A percentile compares a stretch with the other conserved stretches of the same genome.
phyloP scores from a whole-genome alignment of 2,329 filamentous ascomycete genomes.

The Phyllosticta citrichinensis region DNA sequence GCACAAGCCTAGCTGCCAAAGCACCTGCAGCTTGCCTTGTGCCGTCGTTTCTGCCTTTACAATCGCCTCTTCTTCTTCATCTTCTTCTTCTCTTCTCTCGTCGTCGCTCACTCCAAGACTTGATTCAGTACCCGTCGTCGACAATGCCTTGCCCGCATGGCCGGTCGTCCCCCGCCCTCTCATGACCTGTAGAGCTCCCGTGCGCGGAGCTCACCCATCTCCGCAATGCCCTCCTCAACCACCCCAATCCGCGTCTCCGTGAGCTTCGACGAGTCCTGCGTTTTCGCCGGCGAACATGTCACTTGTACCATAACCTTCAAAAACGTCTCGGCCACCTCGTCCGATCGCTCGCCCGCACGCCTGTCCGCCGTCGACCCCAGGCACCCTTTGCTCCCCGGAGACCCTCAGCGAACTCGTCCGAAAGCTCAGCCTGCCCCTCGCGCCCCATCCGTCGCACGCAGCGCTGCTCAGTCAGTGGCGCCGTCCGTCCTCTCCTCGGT shows the following conservation, averaged over 20 bases:
- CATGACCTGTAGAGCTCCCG: slow-evolving; percentile 11
- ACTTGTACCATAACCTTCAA: slow-evolving; percentile 95
- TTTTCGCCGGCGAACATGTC: slow-evolving; percentile 93
- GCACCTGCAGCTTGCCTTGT: neutral
- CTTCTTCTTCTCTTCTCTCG: neutral
- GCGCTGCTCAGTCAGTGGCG: slow-evolving; percentile 16
- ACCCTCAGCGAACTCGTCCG: slow-evolving; percentile 6
- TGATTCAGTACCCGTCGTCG: neutral
- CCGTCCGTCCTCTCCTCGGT: slow-evolving; percentile 29
- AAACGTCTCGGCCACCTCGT: slow-evolving; percentile 55
- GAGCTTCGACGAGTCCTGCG: slow-evolving; percentile 84
- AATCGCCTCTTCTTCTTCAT: neutral
- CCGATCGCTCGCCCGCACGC: slow-evolving; percentile 23
- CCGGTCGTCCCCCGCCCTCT: slow-evolving; percentile 6
- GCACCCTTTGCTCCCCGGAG: neutral
- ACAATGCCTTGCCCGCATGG: slow-evolving; percentile 5
- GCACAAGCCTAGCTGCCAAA: neutral
- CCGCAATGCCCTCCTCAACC: slow-evolving; percentile 8
- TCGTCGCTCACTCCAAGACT: neutral
- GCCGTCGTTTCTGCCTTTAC: neutral
- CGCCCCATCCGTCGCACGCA: slow-evolving; percentile 17
- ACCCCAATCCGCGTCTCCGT: slow-evolving; percentile 87
- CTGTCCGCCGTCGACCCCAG: slow-evolving; percentile 16
- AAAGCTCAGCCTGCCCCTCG: slow-evolving; percentile 13
- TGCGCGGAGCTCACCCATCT: slow-evolving; percentile 10